These are phyloP conservation scores for Loxodes magnus DNA, from an alignment of 73 alveolate genomes.

Conservation along the genomic window DNA sequence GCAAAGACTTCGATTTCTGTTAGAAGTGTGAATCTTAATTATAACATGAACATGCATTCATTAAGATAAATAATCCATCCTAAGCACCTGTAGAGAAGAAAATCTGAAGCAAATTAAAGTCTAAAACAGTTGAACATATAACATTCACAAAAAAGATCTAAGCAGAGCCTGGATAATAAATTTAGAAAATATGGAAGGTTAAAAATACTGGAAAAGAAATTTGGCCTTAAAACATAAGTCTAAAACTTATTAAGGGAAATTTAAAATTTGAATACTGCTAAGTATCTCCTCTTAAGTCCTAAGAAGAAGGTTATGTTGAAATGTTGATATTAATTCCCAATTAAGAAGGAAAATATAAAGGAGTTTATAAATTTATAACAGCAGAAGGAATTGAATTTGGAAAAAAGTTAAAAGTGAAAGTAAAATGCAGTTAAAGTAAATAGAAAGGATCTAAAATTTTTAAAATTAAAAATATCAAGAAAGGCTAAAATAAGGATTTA, in stretches of 20 bases:
- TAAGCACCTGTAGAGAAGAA: slow-evolving; percentile 29
- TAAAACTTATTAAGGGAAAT: neutral
- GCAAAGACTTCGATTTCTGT: slow-evolving; percentile 76
- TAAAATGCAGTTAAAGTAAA: too few species aligned
- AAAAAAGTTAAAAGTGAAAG: neutral
- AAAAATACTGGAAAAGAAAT: slow-evolving; percentile 7
- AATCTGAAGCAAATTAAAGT: neutral
- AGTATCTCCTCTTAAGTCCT: neutral
- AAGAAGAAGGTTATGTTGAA: neutral
- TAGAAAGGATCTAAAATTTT: too few species aligned
- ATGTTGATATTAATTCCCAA: neutral
- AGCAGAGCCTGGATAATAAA: slow-evolving; percentile 1
- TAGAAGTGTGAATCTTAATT: slow-evolving; percentile 69
- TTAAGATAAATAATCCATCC: slow-evolving; percentile 56
- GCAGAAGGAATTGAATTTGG: slow-evolving; percentile 11
- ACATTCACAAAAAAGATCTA: neutral
- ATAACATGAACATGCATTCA: slow-evolving; percentile 70
- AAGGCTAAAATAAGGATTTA: too few species aligned
- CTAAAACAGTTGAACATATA: neutral
- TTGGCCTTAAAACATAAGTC: slow-evolving; percentile 13
- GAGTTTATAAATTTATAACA: slow-evolving; percentile 9
- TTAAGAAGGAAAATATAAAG: slow-evolving; percentile 12
- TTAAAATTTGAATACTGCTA: neutral
- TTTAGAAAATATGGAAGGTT: neutral
- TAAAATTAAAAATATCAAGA: too few species aligned